A percentile compares a stretch with the other conserved stretches of the same genome.
Conservation (phyloP, 129 eudicot genomes). For the Centella asiatica region DNA sequence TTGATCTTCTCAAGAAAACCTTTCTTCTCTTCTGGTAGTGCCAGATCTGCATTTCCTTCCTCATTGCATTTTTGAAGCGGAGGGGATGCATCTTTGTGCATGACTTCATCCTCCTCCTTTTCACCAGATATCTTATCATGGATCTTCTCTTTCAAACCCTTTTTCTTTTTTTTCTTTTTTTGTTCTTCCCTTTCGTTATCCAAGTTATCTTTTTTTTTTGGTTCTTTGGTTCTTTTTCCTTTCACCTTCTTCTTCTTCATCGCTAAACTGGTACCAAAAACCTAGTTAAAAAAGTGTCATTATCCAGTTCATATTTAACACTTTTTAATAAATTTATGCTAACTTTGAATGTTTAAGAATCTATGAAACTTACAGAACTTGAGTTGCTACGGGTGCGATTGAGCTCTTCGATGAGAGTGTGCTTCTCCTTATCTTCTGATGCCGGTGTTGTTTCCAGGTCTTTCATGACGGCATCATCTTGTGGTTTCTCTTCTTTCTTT, state of each 20-base stretch:
- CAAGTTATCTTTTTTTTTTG: no score
- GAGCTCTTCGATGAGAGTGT: slow-evolving; percentile 29
- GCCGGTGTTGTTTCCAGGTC: slow-evolving; percentile 1
- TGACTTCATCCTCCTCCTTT: slow-evolving; percentile 12
- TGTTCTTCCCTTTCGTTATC: slow-evolving; percentile 47
- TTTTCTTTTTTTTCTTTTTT: slow-evolving; percentile 35
- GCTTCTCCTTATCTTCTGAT: slow-evolving; percentile 14
- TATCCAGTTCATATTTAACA: no score
- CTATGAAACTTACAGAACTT: slow-evolving; percentile 31
- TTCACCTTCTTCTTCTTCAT: slow-evolving; percentile 40
- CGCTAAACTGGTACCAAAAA: slow-evolving; percentile 45
- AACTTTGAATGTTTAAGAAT: background rate
- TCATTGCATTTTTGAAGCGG: slow-evolving; percentile 8
- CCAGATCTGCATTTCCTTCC: slow-evolving; percentile 7
- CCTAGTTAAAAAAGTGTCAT: no score
- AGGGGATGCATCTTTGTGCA: background rate
- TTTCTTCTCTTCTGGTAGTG: slow-evolving; percentile 33
- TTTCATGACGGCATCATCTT: slow-evolving; percentile 31
- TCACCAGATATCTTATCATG: slow-evolving; percentile 21
- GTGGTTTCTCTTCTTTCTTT: slow-evolving; percentile 25
- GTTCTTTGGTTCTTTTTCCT: no score
- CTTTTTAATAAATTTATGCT: no score
- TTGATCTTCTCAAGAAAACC: slow-evolving; percentile 44
- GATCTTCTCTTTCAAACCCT: slow-evolving; percentile 30
- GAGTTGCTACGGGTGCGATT: slow-evolving; percentile 31